Evolutionary conservation across 306 rosid species (phyloP).

Genomic region (Prunus mume): DNA sequence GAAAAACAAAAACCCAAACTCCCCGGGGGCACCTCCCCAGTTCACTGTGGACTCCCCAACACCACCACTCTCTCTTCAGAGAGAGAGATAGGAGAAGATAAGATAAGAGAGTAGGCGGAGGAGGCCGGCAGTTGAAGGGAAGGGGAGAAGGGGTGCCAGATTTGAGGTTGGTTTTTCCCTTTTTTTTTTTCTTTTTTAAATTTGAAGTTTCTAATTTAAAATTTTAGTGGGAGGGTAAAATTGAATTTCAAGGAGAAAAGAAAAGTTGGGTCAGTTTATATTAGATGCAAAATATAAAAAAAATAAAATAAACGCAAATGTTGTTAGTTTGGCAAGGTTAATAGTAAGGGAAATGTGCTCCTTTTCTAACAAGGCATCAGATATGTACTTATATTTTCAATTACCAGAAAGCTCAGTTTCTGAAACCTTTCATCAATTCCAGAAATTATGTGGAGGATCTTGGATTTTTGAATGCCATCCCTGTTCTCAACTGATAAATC

Average conservation of each 20-base stretch:
- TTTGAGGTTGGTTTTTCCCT: too few relatives aligned
- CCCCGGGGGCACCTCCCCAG: too few relatives aligned
- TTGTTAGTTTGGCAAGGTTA: not conserved
- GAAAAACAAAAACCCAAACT: too few relatives aligned
- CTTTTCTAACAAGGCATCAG: not conserved
- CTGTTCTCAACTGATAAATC: conserved; percentile 17
- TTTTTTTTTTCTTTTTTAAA: not conserved
- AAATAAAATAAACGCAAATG: not conserved
- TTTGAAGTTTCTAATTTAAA: not conserved
- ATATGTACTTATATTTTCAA: not conserved
- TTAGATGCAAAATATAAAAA: too few relatives aligned
- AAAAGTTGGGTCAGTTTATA: not conserved
- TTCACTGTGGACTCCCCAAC: too few relatives aligned
- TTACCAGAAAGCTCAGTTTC: conserved; percentile 15
- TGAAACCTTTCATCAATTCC: conserved; percentile 15
- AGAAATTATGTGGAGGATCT: conserved; percentile 5
- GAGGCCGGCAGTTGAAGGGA: too few relatives aligned
- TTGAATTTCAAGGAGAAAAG: not conserved
- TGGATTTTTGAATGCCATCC: conserved; percentile 15
- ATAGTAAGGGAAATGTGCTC: not conserved
- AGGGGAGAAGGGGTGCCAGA: too few relatives aligned
- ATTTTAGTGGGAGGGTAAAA: not conserved
- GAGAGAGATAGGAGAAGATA: too few relatives aligned
- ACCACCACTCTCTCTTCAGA: too few relatives aligned
- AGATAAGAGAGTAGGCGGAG: too few relatives aligned